phyloP scores from a whole-genome alignment of 768 basidiomycete genomes.

The Phlegmacium glaucopus region DNA sequence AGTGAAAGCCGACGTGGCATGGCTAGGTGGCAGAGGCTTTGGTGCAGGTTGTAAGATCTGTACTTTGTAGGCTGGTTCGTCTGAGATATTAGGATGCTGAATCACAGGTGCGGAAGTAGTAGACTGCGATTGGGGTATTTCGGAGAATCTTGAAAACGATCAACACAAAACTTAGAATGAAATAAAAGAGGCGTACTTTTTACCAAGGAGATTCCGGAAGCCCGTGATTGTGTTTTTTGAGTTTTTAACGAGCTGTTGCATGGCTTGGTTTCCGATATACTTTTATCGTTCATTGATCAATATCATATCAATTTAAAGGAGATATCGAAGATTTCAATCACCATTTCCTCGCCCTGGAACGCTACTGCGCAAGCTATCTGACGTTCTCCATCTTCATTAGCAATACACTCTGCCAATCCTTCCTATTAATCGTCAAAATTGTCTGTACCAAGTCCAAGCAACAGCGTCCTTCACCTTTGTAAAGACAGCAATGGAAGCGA shows the following conservation, averaged over 20 bases:
- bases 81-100: slow-evolving; percentile 66
- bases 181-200: slow-evolving; percentile 55
- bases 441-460: too few species aligned
- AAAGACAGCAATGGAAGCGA: slow-evolving; percentile 92
- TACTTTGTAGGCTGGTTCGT: slow-evolving; percentile 82
- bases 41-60: slow-evolving; percentile 78
- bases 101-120: slow-evolving; percentile 69
- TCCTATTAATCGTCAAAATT: slow-evolving; percentile 55
- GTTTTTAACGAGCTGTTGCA: slow-evolving; percentile 94
- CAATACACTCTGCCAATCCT: slow-evolving; percentile 90
- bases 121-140: slow-evolving; percentile 53
- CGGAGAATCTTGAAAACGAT: slow-evolving; percentile 57
- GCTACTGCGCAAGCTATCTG: slow-evolving; percentile 95
- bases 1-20: slow-evolving; percentile 43
- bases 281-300: slow-evolving; percentile 29
- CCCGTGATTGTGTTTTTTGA: slow-evolving; percentile 90
- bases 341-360: slow-evolving; percentile 89
- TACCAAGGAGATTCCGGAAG: slow-evolving; percentile 90
- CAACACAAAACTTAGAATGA: neutral
- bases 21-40: slow-evolving; percentile 51
- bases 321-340: slow-evolving; percentile 34
- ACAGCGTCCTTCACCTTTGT: slow-evolving; percentile 65
- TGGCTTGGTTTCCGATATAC: slow-evolving; percentile 97
- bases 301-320: slow-evolving; percentile 2
- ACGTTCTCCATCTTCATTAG: slow-evolving; percentile 97